Percentiles rank a stretch among this genome's conserved stretches.
These are phyloP conservation scores for Sporothrix globosa DNA, from an alignment of 2,329 filamentous ascomycete genomes.

Conservation along the genomic window DNA sequence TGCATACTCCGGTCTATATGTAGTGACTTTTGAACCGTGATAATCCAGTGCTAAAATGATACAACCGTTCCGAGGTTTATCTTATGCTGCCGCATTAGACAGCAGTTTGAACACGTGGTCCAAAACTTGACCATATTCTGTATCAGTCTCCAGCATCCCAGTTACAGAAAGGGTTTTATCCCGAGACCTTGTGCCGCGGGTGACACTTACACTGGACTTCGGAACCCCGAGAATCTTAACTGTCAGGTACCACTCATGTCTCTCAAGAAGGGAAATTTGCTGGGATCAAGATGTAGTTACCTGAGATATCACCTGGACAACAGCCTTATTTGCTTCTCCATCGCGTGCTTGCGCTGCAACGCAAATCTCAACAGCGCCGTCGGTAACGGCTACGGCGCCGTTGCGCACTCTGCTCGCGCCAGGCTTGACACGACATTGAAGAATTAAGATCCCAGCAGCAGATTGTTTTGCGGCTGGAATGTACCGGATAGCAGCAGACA, in stretches of 20 bases:
- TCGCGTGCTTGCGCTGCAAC: slow-evolving; percentile 68
- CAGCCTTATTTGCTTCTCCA: slow-evolving; percentile 70
- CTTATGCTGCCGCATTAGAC: slow-evolving; percentile 20
- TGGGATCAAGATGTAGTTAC: slow-evolving; percentile 44
- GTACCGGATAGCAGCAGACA: slow-evolving; percentile 47
- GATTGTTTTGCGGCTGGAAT: slow-evolving; percentile 54
- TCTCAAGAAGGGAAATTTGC: not conserved
- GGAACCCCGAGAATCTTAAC: slow-evolving; percentile 61
- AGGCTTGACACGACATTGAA: slow-evolving; percentile 70
- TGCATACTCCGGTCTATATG: too few species aligned
- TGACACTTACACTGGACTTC: slow-evolving; percentile 65
- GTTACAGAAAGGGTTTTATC: slow-evolving; percentile 62
- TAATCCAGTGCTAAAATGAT: too few species aligned
- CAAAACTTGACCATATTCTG: slow-evolving; percentile 24
- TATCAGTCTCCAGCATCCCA: slow-evolving; percentile 37
- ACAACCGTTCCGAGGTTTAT: not conserved
- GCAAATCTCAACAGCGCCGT: slow-evolving; percentile 64
- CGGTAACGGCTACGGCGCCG: slow-evolving; percentile 60
- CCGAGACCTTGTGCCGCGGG: slow-evolving; percentile 64
- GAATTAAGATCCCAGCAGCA: slow-evolving; percentile 53
- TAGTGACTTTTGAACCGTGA: too few species aligned
- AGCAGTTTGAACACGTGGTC: slow-evolving; percentile 31
- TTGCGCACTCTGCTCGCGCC: slow-evolving; percentile 64
- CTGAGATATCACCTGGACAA: slow-evolving; percentile 64
- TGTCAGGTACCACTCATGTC: not conserved